A percentile compares a stretch with the other conserved stretches of the same genome.
These are phyloP conservation scores for Penicillium griseofulvum DNA, from an alignment of 2,329 filamentous ascomycete species.

Conservation along the genomic window DNA sequence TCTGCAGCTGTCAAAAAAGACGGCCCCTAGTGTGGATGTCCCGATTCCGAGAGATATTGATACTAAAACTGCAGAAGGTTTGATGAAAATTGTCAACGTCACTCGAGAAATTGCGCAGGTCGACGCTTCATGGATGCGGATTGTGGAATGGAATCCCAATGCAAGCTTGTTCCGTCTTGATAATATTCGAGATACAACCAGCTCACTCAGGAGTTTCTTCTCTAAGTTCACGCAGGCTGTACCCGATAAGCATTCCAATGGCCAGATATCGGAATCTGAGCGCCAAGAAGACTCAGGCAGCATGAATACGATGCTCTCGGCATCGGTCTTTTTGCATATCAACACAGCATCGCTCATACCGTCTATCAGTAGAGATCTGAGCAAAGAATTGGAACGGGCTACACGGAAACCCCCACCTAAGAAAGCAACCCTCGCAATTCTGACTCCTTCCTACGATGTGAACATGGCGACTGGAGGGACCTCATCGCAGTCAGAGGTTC, in stretches of 20 bases:
- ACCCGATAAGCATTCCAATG: conserved; percentile 34
- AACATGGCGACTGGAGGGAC: conserved; percentile 63
- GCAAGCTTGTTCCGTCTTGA: conserved; percentile 38
- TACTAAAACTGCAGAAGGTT: conserved; percentile 75
- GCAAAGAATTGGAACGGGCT: conserved; percentile 84
- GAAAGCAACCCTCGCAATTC: conserved; percentile 75
- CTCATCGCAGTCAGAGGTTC: conserved; percentile 62
- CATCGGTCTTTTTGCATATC: conserved; percentile 83
- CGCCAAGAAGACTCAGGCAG: conserved; percentile 67
- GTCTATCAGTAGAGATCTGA: conserved; percentile 68
- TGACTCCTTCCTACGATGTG: conserved; percentile 90
- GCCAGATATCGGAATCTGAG: conserved; percentile 58
- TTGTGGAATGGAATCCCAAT: conserved; percentile 77
- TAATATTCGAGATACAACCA: conserved; percentile 45
- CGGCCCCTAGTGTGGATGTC: conserved; percentile 71
- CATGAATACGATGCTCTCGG: conserved; percentile 66
- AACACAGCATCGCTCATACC: conserved; percentile 81
- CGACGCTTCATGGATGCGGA: conserved; percentile 83
- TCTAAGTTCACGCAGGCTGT: conserved; percentile 65
- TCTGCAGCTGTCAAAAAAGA: conserved; percentile 76
- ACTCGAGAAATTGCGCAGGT: conserved; percentile 87
- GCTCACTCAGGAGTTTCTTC: conserved; percentile 76
- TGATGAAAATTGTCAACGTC: conserved; percentile 83
- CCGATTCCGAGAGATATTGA: conserved; percentile 75
- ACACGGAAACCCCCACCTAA: conserved; percentile 97